Evolutionary conservation across 768 basidiomycete species (phyloP).

Genomic region (Hericium rajendrae): DNA sequence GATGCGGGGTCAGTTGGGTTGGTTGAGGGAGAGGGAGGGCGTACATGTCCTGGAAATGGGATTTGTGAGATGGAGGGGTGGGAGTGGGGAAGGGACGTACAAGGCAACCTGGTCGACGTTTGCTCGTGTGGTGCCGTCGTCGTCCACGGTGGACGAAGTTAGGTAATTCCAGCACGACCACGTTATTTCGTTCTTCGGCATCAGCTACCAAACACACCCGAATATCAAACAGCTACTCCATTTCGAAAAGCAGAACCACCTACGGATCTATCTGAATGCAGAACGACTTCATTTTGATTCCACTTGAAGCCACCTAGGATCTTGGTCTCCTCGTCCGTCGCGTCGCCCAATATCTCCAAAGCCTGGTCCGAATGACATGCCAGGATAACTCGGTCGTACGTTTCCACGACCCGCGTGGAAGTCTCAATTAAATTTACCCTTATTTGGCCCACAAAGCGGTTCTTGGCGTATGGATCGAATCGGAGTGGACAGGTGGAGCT

Average conservation of each 20-base stretch:
- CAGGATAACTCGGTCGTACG: conserved; percentile 64
- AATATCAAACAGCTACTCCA: too few species aligned
- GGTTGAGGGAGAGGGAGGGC: background rate
- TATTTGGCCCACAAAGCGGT: conserved; percentile 11
- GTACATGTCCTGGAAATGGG: background rate
- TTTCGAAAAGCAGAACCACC: conserved; percentile 13
- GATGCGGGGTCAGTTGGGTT: too few species aligned
- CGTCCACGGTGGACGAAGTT: conserved; percentile 35
- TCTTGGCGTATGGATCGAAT: conserved; percentile 30
- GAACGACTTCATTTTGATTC: conserved; percentile 55
- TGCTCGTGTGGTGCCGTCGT: conserved; percentile 27
- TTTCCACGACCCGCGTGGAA: conserved; percentile 30
- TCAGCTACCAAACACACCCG: conserved; percentile 34
- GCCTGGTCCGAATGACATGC: conserved; percentile 66
- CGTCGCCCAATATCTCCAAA: conserved; percentile 37
- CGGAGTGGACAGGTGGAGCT: conserved; percentile 51
- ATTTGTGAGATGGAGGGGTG: background rate
- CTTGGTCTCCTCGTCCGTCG: conserved; percentile 41
- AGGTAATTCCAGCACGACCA: conserved; percentile 82
- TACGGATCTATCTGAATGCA: conserved; percentile 58
- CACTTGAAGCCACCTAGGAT: conserved; percentile 54
- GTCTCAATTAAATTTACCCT: conserved; percentile 36
- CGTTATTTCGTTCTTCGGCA: conserved; percentile 50
- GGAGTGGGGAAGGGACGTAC: conserved; percentile 27
- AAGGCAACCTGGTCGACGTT: conserved; percentile 53